These are phyloP conservation scores for Acanthochlamys bracteata DNA, from an alignment of 106 monocot genomes.

Conservation along the genomic window DNA sequence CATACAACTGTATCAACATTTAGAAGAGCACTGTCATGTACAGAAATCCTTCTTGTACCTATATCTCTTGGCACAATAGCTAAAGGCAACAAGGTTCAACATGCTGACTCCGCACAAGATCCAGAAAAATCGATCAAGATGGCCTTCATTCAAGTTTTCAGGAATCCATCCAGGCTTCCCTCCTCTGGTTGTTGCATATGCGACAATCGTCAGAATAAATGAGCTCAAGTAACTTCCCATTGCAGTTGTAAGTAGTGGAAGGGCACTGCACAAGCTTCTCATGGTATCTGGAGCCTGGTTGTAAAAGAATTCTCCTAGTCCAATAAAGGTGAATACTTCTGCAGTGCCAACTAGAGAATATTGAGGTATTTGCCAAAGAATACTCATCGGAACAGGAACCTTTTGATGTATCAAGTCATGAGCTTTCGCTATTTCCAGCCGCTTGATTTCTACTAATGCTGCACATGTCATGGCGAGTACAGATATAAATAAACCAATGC, in stretches of 20 bases:
- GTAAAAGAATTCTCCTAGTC: conserved; percentile 61
- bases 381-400: conserved; percentile 39
- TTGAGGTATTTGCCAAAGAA: conserved; percentile 64
- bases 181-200: conserved; percentile 39
- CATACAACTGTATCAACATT: too few species aligned
- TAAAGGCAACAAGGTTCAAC: conserved; percentile 35
- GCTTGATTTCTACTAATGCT: conserved; percentile 46
- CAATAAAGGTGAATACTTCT: conserved; percentile 46
- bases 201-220: conserved; percentile 39
- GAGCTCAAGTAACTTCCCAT: conserved; percentile 54
- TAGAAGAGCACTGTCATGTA: too few species aligned
- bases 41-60: conserved; percentile 43
- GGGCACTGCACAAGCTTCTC: conserved; percentile 53
- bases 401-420: conserved; percentile 30
- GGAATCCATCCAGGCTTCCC: conserved; percentile 67
- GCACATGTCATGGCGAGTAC: conserved; percentile 45
- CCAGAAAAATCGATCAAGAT: conserved; percentile 60
- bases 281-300: conserved; percentile 62
- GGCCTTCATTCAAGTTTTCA: conserved; percentile 68
- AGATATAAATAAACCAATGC: conserved; percentile 54
- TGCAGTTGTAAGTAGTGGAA: conserved; percentile 41
- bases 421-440: conserved; percentile 32
- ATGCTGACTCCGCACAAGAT: conserved; percentile 40
- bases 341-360: conserved; percentile 44
- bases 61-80: conserved; percentile 35